Base-by-base conservation (phyloP, 2,329 filamentous ascomycete genomes). In the Fusarium xylarioides region DNA sequence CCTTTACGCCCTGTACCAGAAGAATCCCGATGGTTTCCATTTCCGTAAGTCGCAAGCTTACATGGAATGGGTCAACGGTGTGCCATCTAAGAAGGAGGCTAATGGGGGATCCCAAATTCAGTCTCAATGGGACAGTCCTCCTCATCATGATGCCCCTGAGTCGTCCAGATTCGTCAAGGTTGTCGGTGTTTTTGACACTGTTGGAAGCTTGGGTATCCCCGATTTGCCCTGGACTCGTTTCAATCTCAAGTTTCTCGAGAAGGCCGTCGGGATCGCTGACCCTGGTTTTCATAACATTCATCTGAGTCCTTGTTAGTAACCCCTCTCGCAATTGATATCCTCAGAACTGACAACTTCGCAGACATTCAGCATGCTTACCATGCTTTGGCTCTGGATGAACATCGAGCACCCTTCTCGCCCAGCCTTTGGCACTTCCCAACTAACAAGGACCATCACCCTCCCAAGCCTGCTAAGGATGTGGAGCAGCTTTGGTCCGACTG, bases 341-440 rank as follows among this genome's bases (percentile, higher is more conserved):
- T 40, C 15, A 42, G 14, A 18, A 55, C 73, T 56, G 68, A 78
- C 49, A 23, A 60, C 21, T 53, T 66, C 19, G 35, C 49, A 70
- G 77, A 79, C n/a, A 80, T 89, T 9, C 84, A 87, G 43, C 85
- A 89, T 66, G 87, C 87, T 4, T 89, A 88, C 68, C 87, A 89
- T 49, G 87, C 87, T 2, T 79, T 89, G 0, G 87, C 86, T 5
- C 80, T 89, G 0, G 87, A 89, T 52, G 87, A 89, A 71, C 83
- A 83, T 49, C 82, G 87, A 3, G 73, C 59, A 1, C 72, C 79
- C 1, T 82, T 81, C 47, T 65, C 73, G 0, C 79, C 79, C 2
- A 77, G 77, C 2, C 70, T 82, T 15, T 82, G 80, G 80, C 73
- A 80, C 46, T 63, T 59, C 26, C 71, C 75, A 34, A 38, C 59